phyloP scores from a whole-genome alignment of 2,329 filamentous ascomycete species.

The Fusarium floridanum region DNA sequence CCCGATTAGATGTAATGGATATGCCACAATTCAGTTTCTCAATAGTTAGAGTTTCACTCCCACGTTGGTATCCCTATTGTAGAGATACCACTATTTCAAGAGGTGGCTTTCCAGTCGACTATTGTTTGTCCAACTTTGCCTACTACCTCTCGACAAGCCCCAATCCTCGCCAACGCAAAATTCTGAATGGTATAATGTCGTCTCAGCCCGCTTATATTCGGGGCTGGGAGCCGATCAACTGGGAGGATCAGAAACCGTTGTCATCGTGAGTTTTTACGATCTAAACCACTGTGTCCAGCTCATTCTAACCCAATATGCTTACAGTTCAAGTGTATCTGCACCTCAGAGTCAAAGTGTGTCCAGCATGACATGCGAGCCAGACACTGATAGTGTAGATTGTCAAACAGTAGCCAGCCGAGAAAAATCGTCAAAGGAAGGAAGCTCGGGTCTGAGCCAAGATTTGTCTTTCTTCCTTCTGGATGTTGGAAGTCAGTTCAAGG shows the following conservation, averaged over 20 bases:
- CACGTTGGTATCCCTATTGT: too few relatives aligned
- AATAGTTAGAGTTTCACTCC: neutral
- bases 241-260: neutral
- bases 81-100: too few relatives aligned
- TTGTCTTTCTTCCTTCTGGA: neutral
- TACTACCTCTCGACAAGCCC: neutral
- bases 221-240: neutral
- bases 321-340: neutral
- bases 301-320: neutral
- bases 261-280: neutral
- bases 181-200: neutral
- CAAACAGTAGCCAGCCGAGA: neutral
- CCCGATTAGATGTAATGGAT: neutral
- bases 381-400: neutral
- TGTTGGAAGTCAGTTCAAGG: neutral
- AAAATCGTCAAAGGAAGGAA: neutral
- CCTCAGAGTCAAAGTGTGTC: neutral
- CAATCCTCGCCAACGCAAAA: neutral
- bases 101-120: too few relatives aligned
- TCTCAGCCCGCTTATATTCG: neutral
- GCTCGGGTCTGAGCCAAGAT: neutral
- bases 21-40: neutral
- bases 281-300: too few relatives aligned
- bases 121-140: neutral
- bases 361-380: neutral